Percentiles rank a stretch among this genome's conserved stretches.
Conservation (phyloP, 108 stramenopile species). For the Skeletonema grethae region DNA sequence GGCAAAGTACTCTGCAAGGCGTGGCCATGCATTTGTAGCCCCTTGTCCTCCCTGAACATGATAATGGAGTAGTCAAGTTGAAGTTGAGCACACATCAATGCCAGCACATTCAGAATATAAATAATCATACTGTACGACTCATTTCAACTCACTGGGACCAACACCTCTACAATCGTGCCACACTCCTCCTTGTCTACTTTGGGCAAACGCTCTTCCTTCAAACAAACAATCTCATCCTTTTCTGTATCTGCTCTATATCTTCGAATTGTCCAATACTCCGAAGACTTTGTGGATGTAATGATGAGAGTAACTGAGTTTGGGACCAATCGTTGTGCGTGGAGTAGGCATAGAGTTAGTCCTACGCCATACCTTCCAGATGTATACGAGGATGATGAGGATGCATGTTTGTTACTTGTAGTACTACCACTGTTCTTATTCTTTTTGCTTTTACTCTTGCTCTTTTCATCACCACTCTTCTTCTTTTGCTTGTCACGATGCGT, state of each 20-base stretch:
- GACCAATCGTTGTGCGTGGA: constrained; percentile 85
- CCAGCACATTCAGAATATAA: background rate
- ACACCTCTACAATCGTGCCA: constrained; percentile 75
- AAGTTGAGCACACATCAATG: background rate
- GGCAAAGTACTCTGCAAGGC: constrained; percentile 81
- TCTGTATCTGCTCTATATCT: constrained; percentile 73
- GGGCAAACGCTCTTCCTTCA: constrained; percentile 45
- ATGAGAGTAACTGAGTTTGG: constrained; percentile 70
- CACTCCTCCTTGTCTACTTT: constrained; percentile 43
- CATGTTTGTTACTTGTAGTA: background rate
- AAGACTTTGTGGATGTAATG: constrained; percentile 55
- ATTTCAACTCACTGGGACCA: constrained; percentile 72
- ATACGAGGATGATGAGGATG: constrained; percentile 7
- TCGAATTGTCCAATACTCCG: constrained; percentile 40
- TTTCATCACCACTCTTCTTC: background rate
- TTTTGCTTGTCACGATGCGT: background rate
- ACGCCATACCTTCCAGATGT: constrained; percentile 46
- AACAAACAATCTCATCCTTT: constrained; percentile 55
- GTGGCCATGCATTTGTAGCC: constrained; percentile 67
- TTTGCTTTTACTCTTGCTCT: constrained; percentile 3
- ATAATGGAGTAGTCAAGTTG: constrained; percentile 1
- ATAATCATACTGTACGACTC: constrained; percentile 8
- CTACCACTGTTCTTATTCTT: background rate
- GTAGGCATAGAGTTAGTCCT: constrained; percentile 65
- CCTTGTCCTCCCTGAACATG: constrained; percentile 59